These are phyloP conservation scores for Globisporangium cederbergense DNA, from an alignment of 352 stramenopile genomes.

Conservation along the genomic window DNA sequence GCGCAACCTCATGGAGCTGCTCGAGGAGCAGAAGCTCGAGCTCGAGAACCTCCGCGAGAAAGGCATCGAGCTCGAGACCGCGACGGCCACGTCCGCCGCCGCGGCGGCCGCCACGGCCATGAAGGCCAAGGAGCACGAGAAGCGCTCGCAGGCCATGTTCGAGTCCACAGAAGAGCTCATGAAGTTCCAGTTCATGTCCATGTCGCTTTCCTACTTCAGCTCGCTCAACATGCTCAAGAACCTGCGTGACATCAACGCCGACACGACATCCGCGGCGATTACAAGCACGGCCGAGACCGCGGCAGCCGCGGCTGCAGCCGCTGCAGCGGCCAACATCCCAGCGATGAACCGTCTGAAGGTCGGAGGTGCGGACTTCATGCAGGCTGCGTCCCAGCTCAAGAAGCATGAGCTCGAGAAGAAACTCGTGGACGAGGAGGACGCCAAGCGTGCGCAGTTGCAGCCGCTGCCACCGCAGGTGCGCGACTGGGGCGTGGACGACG, in stretches of 20 bases:
- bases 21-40: slow-evolving; percentile 93
- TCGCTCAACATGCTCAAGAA: slow-evolving; percentile 95
- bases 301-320: slow-evolving; percentile 78
- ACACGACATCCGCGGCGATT: slow-evolving; percentile 88
- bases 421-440: slow-evolving; percentile 56
- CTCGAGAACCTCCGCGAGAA: slow-evolving; percentile 90
- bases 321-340: slow-evolving; percentile 86
- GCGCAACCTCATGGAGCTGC: slow-evolving; percentile 90
- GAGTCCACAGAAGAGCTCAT: slow-evolving; percentile 93
- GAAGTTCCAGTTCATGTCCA: slow-evolving; percentile 97
- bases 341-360: slow-evolving; percentile 69
- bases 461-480: slow-evolving; percentile 70
- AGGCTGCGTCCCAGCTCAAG: slow-evolving; percentile 64
- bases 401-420: slow-evolving; percentile 63
- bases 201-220: slow-evolving; percentile 94
- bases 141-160: slow-evolving; percentile 89
- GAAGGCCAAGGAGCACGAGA: slow-evolving; percentile 90
- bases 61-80: slow-evolving; percentile 89
- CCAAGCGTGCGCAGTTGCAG: slow-evolving; percentile 43
- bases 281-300: slow-evolving; percentile 86
- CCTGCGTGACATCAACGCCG: slow-evolving; percentile 91
- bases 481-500: slow-evolving; percentile 89
- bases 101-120: slow-evolving; percentile 87
- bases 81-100: slow-evolving; percentile 89
- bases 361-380: slow-evolving; percentile 58